These are phyloP conservation scores for Arctium lappa DNA, from an alignment of 129 eudicot genomes.

Conservation along the genomic window DNA sequence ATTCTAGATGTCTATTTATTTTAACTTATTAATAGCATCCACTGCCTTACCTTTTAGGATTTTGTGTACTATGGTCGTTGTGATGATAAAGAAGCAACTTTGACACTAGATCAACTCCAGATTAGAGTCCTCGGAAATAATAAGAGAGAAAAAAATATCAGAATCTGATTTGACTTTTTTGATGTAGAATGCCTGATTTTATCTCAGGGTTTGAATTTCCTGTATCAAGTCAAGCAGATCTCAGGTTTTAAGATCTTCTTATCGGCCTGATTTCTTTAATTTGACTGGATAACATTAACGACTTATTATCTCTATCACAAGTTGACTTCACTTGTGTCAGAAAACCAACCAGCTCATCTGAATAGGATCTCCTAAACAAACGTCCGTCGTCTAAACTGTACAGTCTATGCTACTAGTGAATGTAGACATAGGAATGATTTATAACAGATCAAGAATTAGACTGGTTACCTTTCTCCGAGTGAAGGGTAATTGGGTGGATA, in stretches of 20 bases:
- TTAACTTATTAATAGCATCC: neutral
- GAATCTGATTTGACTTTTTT: neutral
- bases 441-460: neutral
- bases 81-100: neutral
- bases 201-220: neutral
- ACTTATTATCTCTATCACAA: slow-evolving; percentile 1
- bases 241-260: neutral
- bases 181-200: neutral
- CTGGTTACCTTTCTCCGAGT: neutral
- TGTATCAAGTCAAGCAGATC: neutral
- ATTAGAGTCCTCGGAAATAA: neutral
- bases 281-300: neutral
- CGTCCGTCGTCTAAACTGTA: neutral
- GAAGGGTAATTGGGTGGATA: neutral
- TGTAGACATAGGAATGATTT: neutral
- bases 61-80: neutral
- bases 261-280: neutral
- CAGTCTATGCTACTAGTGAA: neutral
- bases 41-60: neutral
- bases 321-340: neutral
- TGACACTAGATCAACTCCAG: neutral
- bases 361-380: neutral
- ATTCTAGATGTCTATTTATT: neutral
- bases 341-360: neutral
- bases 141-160: neutral